phyloP scores from a whole-genome alignment of 1,139 yeast genomes.

The Hyphopichia khmerensis region DNA sequence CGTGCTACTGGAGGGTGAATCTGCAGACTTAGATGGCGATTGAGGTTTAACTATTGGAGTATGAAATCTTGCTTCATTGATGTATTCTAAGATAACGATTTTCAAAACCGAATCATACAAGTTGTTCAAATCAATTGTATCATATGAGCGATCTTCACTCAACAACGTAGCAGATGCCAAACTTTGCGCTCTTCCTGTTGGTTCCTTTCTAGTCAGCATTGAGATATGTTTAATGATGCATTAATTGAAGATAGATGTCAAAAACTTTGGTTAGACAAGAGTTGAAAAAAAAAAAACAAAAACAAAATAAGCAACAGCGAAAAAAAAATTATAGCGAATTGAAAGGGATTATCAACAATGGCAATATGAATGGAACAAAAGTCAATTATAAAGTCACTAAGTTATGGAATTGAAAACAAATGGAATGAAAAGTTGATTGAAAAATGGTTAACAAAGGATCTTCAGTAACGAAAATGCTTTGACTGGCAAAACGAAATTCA shows the following conservation, averaged over 20 bases:
- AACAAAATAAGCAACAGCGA: neutral
- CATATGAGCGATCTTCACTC: conserved; percentile 20
- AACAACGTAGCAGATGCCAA: conserved; percentile 24
- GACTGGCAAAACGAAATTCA: too few relatives aligned
- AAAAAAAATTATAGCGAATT: neutral
- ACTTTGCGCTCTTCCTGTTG: conserved; percentile 15
- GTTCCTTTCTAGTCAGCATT: conserved; percentile 1
- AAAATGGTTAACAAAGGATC: neutral
- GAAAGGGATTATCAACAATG: neutral
- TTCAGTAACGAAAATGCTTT: neutral
- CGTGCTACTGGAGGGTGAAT: neutral
- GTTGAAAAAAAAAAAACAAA: neutral
- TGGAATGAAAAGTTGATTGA: neutral
- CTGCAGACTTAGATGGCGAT: neutral
- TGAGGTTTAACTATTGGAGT: conserved; percentile 25
- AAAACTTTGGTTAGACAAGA: neutral
- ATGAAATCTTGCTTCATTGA: conserved; percentile 58
- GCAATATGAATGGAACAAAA: too few relatives aligned
- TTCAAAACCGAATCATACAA: conserved; percentile 47
- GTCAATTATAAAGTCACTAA: neutral
- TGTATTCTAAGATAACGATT: conserved; percentile 52
- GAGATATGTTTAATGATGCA: neutral
- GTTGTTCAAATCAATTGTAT: conserved; percentile 23
- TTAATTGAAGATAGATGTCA: neutral
- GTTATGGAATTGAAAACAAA: neutral